Conservation (phyloP, 1,284 basidiomycete species). For the Ceratobasidium sp. region DNA sequence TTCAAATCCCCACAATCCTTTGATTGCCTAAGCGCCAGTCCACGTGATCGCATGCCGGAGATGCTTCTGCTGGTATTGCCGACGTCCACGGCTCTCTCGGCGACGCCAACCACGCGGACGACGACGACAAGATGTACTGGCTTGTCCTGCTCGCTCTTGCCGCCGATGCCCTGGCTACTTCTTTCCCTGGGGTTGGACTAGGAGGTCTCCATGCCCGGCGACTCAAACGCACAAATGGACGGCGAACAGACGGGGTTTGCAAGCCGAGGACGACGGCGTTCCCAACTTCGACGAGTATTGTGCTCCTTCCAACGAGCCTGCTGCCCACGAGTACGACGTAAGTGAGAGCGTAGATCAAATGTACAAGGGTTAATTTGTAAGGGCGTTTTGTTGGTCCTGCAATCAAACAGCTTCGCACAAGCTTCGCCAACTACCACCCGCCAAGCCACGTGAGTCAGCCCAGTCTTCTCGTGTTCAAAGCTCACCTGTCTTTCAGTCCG, state of each 20-base stretch:
- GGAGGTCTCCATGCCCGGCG: slow-evolving; percentile 28
- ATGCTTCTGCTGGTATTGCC: neutral
- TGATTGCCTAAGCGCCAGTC: neutral
- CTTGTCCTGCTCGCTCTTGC: slow-evolving; percentile 21
- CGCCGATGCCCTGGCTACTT: slow-evolving; percentile 21
- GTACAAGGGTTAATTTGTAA: too few species aligned
- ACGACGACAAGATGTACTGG: slow-evolving; percentile 22
- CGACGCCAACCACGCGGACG: neutral
- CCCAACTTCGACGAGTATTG: slow-evolving; percentile 13
- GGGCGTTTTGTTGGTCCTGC: too few species aligned
- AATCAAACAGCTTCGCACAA: neutral
- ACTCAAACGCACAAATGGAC: slow-evolving; percentile 19
- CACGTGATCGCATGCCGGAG: slow-evolving; percentile 17
- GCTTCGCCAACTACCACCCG: neutral
- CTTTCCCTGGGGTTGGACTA: slow-evolving; percentile 10
- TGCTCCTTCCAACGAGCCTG: neutral
- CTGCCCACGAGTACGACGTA: too few species aligned
- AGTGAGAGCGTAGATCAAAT: too few species aligned
- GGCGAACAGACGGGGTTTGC: slow-evolving; percentile 14
- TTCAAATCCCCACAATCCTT: neutral
- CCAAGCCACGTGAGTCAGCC: neutral
- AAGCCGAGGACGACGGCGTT: slow-evolving; percentile 13
- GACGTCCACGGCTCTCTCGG: neutral
- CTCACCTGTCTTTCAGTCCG: slow-evolving; percentile 37
- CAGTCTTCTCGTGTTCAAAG: neutral